Base-by-base conservation (phyloP, 768 basidiomycete genomes). In the Trametes meyenii region DNA sequence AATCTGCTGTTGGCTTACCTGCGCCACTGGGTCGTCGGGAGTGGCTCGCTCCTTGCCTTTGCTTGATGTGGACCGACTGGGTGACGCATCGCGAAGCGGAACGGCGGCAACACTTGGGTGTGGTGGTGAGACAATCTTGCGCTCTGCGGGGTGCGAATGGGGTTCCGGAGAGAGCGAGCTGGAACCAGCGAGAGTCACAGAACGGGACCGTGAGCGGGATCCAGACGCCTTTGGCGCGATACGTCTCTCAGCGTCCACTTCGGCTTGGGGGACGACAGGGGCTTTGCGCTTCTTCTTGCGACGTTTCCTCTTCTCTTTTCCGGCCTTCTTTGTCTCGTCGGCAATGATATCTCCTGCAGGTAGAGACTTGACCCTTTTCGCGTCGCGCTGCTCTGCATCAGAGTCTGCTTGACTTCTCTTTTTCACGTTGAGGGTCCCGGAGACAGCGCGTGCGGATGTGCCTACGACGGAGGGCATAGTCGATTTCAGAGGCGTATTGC, bases 271-370 rank as follows among this genome's bases (percentile, higher is more conserved):
- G 7, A 70, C 62, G 12, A 72, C 48, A 23, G 72, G 63, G 14
- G 60, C 42, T 49, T 72, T 72, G 35, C 61, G 66, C 60, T 69
- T 73, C 62, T 64, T 71, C 67, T 67, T 69, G 21, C 63, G 67
- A 39, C 67, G 55, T 52, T 60, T 71, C 67, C 67, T 75, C 63
- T 67, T 71, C 35, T 70, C 69, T 19, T 60, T 64, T 8, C 59
- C n/a, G 12, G 53, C 46, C 19, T 38, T 49, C 23, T 35, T 45
- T 23, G 42, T 39, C 19, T 44, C 60, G 16, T 26, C 13, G 1
- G 43, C 50, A 4, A 21, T 23, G 23, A 39, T 14, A 2, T 26
- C 55, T 43, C 50, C 48, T 21, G 50, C 42, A 10, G 59, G 29
- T 45, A 33, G 29, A 33, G 29, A 3, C 29, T 54, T 61, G 19